Base-by-base conservation (phyloP, 139 green algal species). In the Desmodesmus armatus region DNA sequence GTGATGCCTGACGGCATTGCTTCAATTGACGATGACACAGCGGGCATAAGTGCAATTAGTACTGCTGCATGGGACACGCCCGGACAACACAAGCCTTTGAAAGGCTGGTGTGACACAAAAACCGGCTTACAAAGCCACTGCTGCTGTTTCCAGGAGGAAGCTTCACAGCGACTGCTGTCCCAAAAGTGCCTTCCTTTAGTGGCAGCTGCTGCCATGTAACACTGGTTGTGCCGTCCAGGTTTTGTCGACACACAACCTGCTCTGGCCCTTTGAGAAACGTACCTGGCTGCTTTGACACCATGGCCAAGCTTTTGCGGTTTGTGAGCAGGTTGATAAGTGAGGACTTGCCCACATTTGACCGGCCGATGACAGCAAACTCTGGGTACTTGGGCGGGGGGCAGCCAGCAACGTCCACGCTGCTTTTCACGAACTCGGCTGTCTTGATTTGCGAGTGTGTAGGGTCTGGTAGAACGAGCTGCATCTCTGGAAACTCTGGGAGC, bases 271-370 rank as follows among this genome's bases (percentile, higher is more conserved):
- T n/a, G n/a, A n/a, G n/a, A n/a, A n/a, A n/a, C n/a, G 51, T 44
- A 98, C 96, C 96, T 76, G 97, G 97, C 55, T 94, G 93, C 74
- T 99, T 99, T 5, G 97, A 99, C 0, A 98, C 93, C 87, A 94
- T 88, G 2, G 97, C 97, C 31, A 99, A 89, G 27, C 88, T 75
- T 40, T 90, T 94, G 25, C 90, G 87, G 11, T 87, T 87, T 5
- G 96, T 98, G 39, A 99, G 79, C 88, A 98, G 88, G 91, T 99
- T 99, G 87, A 99, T 99, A 6, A 99, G 91, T 0, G 94, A 98
- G 3, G 93, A 98, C 88, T 99, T 99, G 74, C 97, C 97, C n/a
- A 99, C 97, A 90, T 99, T 99, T 41, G 93, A 98, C 7, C 96
- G 92, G 0, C 97, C 97, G 60, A 99, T 97, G 7, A 99, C 92